phyloP scores from a whole-genome alignment of 176 grass and related monocot genomes.

The Cenchrus purpureus region DNA sequence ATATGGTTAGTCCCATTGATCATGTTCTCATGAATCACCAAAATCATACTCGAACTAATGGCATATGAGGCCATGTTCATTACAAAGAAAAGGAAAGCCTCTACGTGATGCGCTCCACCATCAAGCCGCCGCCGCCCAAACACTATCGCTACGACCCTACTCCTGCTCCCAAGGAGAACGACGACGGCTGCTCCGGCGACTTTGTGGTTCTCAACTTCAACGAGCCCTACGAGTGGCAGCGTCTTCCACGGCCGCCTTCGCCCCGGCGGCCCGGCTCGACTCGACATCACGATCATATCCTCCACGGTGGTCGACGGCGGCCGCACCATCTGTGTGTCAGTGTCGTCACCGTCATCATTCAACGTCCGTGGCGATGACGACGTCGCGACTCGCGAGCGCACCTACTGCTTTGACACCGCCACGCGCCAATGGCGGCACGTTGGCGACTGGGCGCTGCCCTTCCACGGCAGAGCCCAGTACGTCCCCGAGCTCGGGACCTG shows the following conservation, averaged over 20 bases:
- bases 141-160: no score
- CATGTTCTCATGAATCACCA: no score
- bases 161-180: no score
- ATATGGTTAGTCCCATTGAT: no score
- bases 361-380: no score
- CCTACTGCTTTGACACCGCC: not conserved
- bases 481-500: not conserved
- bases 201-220: not conserved
- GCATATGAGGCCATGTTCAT: no score
- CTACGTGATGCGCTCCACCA: not conserved
- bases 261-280: not conserved
- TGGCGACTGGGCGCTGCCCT: not conserved
- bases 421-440: not conserved
- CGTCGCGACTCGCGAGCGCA: not conserved
- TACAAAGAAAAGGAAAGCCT: not conserved
- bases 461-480: not conserved
- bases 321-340: not conserved
- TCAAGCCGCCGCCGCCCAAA: not conserved
- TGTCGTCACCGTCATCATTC: no score
- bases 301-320: not conserved
- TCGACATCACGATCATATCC: not conserved
- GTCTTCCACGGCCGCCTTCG: not conserved
- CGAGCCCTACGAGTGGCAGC: not conserved
- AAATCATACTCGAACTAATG: no score
- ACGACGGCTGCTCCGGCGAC: not conserved